These are phyloP conservation scores for Plasmopara viticola DNA, from an alignment of 352 stramenopile species.

Conservation along the genomic window DNA sequence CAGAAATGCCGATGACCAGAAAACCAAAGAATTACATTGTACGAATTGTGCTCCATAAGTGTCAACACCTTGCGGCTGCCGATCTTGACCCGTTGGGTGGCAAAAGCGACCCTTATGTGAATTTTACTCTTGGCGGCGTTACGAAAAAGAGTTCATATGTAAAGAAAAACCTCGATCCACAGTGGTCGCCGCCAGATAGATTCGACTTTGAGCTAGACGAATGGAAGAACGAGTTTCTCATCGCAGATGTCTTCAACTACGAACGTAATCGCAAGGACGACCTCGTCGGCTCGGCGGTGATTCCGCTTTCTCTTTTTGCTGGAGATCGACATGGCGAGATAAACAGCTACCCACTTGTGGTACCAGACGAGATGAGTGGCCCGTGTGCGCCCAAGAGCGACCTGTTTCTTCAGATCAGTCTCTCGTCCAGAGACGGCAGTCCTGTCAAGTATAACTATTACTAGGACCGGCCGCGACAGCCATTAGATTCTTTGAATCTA, in stretches of 20 bases:
- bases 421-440: slow-evolving; percentile 43
- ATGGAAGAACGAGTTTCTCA: slow-evolving; percentile 57
- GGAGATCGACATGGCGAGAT: slow-evolving; percentile 51
- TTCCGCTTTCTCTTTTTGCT: slow-evolving; percentile 56
- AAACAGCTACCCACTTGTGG: slow-evolving; percentile 65
- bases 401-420: slow-evolving; percentile 58
- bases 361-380: slow-evolving; percentile 47
- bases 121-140: slow-evolving; percentile 41
- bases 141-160: slow-evolving; percentile 64
- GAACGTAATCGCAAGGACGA: slow-evolving; percentile 60
- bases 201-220: slow-evolving; percentile 65
- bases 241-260: slow-evolving; percentile 70
- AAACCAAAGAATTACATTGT: slow-evolving; percentile 38
- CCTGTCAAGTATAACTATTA: slow-evolving; percentile 45
- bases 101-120: slow-evolving; percentile 76
- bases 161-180: slow-evolving; percentile 56
- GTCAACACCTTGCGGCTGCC: slow-evolving; percentile 43
- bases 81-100: slow-evolving; percentile 46
- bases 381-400: slow-evolving; percentile 42
- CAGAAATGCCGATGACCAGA: slow-evolving; percentile 5
- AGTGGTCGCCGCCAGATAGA: slow-evolving; percentile 63
- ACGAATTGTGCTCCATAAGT: slow-evolving; percentile 59
- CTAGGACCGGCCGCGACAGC: slow-evolving; percentile 7
- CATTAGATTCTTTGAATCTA: background rate
- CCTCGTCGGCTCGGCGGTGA: slow-evolving; percentile 61